These are phyloP conservation scores for Epichloe gansuensis DNA, from an alignment of 2,329 filamentous ascomycete species.

Conservation along the genomic window DNA sequence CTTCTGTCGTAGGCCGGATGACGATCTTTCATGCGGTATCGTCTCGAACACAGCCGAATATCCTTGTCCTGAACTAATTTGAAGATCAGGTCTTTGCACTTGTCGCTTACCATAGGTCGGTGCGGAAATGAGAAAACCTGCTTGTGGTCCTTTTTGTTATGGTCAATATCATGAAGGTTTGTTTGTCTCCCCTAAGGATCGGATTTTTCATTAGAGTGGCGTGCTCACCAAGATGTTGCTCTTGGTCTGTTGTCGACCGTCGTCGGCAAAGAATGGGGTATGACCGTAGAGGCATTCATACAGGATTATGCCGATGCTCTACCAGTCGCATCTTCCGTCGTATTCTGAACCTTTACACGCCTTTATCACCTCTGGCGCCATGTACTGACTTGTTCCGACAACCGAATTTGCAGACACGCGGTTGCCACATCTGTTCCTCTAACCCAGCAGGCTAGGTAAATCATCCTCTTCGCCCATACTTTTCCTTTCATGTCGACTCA, in stretches of 20 bases:
- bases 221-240: conserved; percentile 60
- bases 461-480: conserved; percentile 14
- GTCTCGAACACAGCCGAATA: conserved; percentile 59
- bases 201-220: too few species aligned
- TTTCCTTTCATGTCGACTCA: conserved; percentile 22
- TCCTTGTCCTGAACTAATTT: conserved; percentile 63
- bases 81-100: conserved; percentile 66
- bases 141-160: conserved; percentile 47
- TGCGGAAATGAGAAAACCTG: conserved; percentile 58
- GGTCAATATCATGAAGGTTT: background rate
- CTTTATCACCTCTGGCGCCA: conserved; percentile 89
- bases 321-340: conserved; percentile 92
- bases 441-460: conserved; percentile 41
- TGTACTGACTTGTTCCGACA: conserved; percentile 94
- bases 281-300: conserved; percentile 90
- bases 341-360: conserved; percentile 35
- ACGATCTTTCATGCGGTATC: conserved; percentile 57
- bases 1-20: conserved; percentile 11
- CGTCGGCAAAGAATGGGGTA: conserved; percentile 77
- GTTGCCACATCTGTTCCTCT: conserved; percentile 56
- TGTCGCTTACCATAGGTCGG: conserved; percentile 49
- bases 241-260: conserved; percentile 69
- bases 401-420: conserved; percentile 69
- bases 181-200: too few species aligned
- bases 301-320: conserved; percentile 88